Evolutionary conservation across 192 early-diverging fungal species (phyloP).

Genomic region (Coemansia sp.): DNA sequence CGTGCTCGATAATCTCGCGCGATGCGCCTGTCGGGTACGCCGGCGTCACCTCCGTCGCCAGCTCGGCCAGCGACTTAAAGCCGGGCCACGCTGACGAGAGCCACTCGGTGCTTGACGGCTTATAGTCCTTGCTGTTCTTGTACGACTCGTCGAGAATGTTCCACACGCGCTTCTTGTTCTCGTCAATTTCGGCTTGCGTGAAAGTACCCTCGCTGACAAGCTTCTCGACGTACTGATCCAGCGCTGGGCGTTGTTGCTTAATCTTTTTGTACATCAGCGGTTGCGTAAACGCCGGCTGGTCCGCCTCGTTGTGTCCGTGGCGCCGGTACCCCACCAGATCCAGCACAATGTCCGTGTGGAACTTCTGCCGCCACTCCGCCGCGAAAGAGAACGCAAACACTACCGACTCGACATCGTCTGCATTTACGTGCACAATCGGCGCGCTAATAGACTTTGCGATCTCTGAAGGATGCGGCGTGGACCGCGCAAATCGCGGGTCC

Average conservation of each 20-base stretch:
- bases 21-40: slow-evolving; percentile 70
- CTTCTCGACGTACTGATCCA: slow-evolving; percentile 83
- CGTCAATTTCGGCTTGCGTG: slow-evolving; percentile 76
- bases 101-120: slow-evolving; percentile 90
- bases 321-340: slow-evolving; percentile 97
- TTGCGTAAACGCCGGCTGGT: slow-evolving; percentile 98
- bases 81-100: slow-evolving; percentile 91
- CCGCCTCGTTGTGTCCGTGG: slow-evolving; percentile 98
- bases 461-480: slow-evolving; percentile 95
- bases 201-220: slow-evolving; percentile 82
- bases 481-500: slow-evolving; percentile 91
- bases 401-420: slow-evolving; percentile 96
- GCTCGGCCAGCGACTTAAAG: slow-evolving; percentile 75
- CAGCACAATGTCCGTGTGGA: slow-evolving; percentile 95
- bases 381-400: slow-evolving; percentile 93
- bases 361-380: slow-evolving; percentile 92
- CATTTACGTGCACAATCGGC: slow-evolving; percentile 98
- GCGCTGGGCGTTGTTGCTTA: slow-evolving; percentile 76
- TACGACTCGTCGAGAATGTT: slow-evolving; percentile 90
- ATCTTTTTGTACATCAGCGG: slow-evolving; percentile 95
- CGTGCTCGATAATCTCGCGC: slow-evolving; percentile 70
- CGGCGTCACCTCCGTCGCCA: slow-evolving; percentile 66
- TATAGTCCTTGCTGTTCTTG: slow-evolving; percentile 83
- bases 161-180: slow-evolving; percentile 91
- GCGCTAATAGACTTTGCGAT: slow-evolving; percentile 95